A percentile compares a stretch with the other conserved stretches of the same genome.
phyloP scores from a whole-genome alignment of 805 yeast genomes.

The Suhomyces sp. region DNA sequence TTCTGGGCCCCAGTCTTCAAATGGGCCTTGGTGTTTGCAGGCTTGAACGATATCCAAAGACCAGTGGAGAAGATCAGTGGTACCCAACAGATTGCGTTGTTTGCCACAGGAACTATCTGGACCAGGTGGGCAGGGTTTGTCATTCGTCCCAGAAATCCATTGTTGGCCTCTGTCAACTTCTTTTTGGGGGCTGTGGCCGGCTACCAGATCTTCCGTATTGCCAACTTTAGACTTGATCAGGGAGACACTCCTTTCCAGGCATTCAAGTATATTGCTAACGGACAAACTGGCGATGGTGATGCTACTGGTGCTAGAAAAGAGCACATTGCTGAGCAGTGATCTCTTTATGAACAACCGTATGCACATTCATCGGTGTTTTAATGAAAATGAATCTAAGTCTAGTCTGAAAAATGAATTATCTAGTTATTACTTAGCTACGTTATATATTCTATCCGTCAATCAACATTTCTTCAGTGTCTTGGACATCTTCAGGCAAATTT shows the following conservation, averaged over 20 bases:
- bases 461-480: slow-evolving; percentile 9
- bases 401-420: no score
- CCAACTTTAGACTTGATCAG: slow-evolving; percentile 55
- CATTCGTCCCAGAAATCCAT: slow-evolving; percentile 79
- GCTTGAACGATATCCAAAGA: slow-evolving; percentile 78
- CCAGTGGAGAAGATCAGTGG: slow-evolving; percentile 93
- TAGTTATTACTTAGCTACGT: not conserved
- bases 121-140: slow-evolving; percentile 94
- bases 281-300: slow-evolving; percentile 22
- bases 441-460: slow-evolving; percentile 5
- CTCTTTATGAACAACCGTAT: not conserved
- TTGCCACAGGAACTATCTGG: slow-evolving; percentile 94
- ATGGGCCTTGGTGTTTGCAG: slow-evolving; percentile 93
- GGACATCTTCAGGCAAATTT: no score
- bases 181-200: slow-evolving; percentile 91
- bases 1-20: slow-evolving; percentile 76
- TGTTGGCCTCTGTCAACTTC: slow-evolving; percentile 91
- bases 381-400: not conserved
- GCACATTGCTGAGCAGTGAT: not conserved
- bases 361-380: not conserved
- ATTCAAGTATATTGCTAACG: slow-evolving; percentile 55
- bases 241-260: slow-evolving; percentile 66
- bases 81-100: slow-evolving; percentile 79
- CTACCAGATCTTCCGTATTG: slow-evolving; percentile 71
- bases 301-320: slow-evolving; percentile 1